Conservation (phyloP, 2,329 filamentous ascomycete genomes). For the Verticillium zaregamsianum region DNA sequence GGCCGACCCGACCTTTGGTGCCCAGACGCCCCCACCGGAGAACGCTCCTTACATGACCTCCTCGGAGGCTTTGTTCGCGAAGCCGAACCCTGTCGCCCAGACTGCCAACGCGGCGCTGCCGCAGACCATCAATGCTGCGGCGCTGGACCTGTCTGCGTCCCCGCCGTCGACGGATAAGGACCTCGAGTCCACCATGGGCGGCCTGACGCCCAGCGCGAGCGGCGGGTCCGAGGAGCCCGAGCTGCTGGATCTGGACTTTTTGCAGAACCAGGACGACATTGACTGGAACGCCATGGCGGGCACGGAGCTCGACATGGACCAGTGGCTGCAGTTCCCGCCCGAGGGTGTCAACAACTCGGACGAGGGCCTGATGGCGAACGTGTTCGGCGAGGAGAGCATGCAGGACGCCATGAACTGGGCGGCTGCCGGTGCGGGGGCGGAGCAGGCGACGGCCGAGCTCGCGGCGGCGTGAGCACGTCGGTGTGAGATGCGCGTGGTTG, state of each 20-base stretch:
- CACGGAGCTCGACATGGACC: constrained; percentile 53
- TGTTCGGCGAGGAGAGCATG: constrained; percentile 21
- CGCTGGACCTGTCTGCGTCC: constrained; percentile 30
- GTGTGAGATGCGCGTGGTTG: neutral
- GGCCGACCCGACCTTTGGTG: constrained; percentile 30
- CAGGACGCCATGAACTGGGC: constrained; percentile 16
- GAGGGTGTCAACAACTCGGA: constrained; percentile 39
- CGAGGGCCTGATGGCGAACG: constrained; percentile 29
- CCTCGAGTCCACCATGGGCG: constrained; percentile 30
- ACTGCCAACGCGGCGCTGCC: constrained; percentile 26
- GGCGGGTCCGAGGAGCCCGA: constrained; percentile 37
- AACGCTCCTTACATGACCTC: constrained; percentile 39
- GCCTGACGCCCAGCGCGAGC: constrained; percentile 40
- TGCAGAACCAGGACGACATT: constrained; percentile 43
- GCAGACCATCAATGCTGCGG: constrained; percentile 31
- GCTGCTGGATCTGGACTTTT: constrained; percentile 41
- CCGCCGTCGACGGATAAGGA: constrained; percentile 40
- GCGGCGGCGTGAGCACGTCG: neutral
- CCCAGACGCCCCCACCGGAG: constrained; percentile 52
- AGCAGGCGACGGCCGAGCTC: neutral
- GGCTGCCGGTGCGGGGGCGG: neutral
- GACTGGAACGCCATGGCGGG: constrained; percentile 50
- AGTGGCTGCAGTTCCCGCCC: constrained; percentile 54
- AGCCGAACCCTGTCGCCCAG: constrained; percentile 6
- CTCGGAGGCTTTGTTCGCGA: constrained; percentile 33